A percentile compares a stretch with the other conserved stretches of the same genome.
phyloP scores from a whole-genome alignment of 257 asterid species.

The Capsicum baccatum region DNA sequence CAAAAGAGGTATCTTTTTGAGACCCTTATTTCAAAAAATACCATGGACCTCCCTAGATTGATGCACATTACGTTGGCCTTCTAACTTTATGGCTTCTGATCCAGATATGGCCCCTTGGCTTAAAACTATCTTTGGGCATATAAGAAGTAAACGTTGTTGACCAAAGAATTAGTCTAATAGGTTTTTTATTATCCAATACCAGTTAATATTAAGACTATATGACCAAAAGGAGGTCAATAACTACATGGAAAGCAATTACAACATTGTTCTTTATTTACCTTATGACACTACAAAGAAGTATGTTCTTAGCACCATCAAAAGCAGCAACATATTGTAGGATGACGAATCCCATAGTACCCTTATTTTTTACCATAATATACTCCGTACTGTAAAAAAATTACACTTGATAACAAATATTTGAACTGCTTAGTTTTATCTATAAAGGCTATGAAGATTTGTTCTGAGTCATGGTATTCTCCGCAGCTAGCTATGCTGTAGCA shows the following conservation, averaged over 20 bases:
- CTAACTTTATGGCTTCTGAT: too few species aligned
- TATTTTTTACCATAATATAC: conserved; percentile 26
- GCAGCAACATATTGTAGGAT: conserved; percentile 2
- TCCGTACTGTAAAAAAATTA: background rate
- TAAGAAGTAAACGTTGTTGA: background rate
- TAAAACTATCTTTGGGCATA: background rate
- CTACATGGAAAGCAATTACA: conserved; percentile 22
- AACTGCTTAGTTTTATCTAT: background rate
- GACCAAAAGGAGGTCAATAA: conserved; percentile 9
- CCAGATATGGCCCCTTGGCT: too few species aligned
- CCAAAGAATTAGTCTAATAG: background rate
- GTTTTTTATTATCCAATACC: background rate
- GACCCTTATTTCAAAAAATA: background rate
- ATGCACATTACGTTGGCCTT: too few species aligned
- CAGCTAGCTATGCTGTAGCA: conserved; percentile 42
- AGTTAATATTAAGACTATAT: conserved; percentile 12
- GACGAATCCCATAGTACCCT: background rate
- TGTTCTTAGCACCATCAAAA: background rate
- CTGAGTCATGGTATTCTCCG: conserved; percentile 47
- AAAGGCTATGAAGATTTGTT: conserved; percentile 35
- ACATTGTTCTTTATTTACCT: conserved; percentile 15
- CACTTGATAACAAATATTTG: background rate
- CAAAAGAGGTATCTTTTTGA: background rate
- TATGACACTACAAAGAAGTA: conserved; percentile 10
- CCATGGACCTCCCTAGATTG: too few species aligned